A percentile compares a stretch with the other conserved stretches of the same genome.
Evolutionary conservation across 192 early-diverging fungal genomes (phyloP).

Genomic region (Backusella australiensis): DNA sequence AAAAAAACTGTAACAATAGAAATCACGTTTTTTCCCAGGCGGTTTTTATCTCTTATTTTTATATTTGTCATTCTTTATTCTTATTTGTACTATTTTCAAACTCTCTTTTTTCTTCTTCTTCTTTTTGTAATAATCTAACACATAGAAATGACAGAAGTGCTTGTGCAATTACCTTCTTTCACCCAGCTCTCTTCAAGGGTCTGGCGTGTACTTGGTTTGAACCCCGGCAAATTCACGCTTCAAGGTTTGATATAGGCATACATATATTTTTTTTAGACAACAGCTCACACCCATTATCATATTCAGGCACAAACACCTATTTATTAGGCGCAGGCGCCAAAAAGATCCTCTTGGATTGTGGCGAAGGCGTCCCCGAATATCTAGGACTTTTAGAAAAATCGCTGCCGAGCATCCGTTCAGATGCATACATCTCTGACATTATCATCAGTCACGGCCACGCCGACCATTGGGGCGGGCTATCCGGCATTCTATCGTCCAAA

Average conservation of each 20-base stretch:
- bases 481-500: slow-evolving; percentile 31
- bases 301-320: slow-evolving; percentile 78
- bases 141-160: slow-evolving; percentile 43
- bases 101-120: not conserved
- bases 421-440: slow-evolving; percentile 58
- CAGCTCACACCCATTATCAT: no score
- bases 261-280: not conserved
- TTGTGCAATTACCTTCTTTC: slow-evolving; percentile 52
- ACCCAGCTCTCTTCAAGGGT: slow-evolving; percentile 56
- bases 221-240: slow-evolving; percentile 77
- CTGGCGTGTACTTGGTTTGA: slow-evolving; percentile 70
- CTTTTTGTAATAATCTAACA: not conserved
- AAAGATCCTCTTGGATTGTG: slow-evolving; percentile 76
- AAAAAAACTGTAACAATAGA: no score
- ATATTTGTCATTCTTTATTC: not conserved
- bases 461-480: slow-evolving; percentile 78
- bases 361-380: slow-evolving; percentile 76
- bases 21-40: no score
- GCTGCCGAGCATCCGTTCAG: slow-evolving; percentile 45
- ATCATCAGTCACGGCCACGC: slow-evolving; percentile 79
- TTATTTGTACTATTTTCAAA: not conserved
- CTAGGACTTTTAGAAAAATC: slow-evolving; percentile 48
- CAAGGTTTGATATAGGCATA: slow-evolving; percentile 49
- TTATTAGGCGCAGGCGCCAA: slow-evolving; percentile 72
- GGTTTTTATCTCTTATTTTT: no score